These are phyloP conservation scores for Ascosphaera acerosa DNA, from an alignment of 2,329 filamentous ascomycete species.

Conservation along the genomic window DNA sequence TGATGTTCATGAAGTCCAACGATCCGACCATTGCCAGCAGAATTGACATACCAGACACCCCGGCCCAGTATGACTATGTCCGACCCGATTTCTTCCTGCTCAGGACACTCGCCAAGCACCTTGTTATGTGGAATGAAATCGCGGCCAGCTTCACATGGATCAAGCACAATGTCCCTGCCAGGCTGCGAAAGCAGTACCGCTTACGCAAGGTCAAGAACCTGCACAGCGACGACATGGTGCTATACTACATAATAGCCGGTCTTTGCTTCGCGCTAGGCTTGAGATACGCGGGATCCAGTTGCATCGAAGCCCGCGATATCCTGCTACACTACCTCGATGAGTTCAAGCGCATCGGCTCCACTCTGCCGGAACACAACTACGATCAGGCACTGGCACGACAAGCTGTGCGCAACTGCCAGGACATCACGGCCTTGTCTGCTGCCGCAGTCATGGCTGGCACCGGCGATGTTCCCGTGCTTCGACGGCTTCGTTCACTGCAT, in stretches of 20 bases:
- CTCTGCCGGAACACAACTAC: constrained; percentile 36
- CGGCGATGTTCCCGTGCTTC: constrained; percentile 64
- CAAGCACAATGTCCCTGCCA: constrained; percentile 39
- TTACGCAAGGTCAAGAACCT: constrained; percentile 36
- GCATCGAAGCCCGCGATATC: constrained; percentile 48
- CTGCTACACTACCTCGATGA: constrained; percentile 66
- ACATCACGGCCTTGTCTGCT: constrained; percentile 55
- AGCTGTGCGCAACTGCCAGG: constrained; percentile 74
- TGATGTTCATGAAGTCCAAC: constrained; percentile 95
- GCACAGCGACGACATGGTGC: constrained; percentile 62
- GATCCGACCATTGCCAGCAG: constrained; percentile 69
- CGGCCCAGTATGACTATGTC: constrained; percentile 84
- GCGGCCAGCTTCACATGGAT: constrained; percentile 52
- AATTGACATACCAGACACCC: constrained; percentile 74
- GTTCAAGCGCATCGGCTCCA: constrained; percentile 50
- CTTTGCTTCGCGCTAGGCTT: constrained; percentile 54
- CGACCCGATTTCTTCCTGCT: constrained; percentile 80
- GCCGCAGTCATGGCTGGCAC: constrained; percentile 91
- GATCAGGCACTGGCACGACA: constrained; percentile 64
- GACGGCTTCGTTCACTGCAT: constrained; percentile 66
- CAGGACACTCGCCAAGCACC: constrained; percentile 63
- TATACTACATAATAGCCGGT: constrained; percentile 78
- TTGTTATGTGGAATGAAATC: constrained; percentile 83
- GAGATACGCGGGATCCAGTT: constrained; percentile 47
- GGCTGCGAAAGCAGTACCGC: constrained; percentile 37